Evolutionary conservation across 2,329 filamentous ascomycete genomes (phyloP), one percentile per base, ranked within the genome.

Genomic region (Alternaria gansuensis): DNA sequence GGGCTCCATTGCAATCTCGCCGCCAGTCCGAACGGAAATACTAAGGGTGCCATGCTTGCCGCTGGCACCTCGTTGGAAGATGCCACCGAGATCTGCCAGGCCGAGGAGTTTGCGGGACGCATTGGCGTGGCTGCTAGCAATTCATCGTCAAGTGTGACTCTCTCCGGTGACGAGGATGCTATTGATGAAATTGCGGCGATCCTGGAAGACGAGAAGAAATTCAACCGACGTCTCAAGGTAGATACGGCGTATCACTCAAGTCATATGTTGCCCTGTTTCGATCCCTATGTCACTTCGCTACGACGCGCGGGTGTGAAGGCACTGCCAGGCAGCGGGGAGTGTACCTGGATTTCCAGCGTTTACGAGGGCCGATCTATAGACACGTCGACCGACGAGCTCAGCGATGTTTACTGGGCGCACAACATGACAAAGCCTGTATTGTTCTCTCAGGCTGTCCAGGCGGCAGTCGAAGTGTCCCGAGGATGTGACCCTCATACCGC

Each of bases 171-270:
- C 24, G 21, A 17, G 17, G 51, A 53, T 37, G 51, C 51, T 21
- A 37, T 53, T 28, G 23, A 21, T 5, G 39, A 44, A 9, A 7
- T 39, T n/a, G 13, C 10, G 8, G n/a, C 39, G 5, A 9, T 34
- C 31, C 11, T 53, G 13, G 31, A 39, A 5, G 51, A 34, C 8
- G 51, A 53, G 31, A 21, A 29, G 6, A 45, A 33, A 14, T 48
- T 61, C 63, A 10, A 45, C 41, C 10, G 66, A 59, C 9, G 23
- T 1, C 36, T 60, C 1, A 73, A 76, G 44, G 79, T 81, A 0
- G 77, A 80, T 24, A 76, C 65, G 10, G 82, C 81, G 0, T 83
- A 82, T 50, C 82, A 83, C 52, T 81, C 61, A 51, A 2, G 40
- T 28, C 52, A 62, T 37, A 60, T 68, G 65, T 21, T 59, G 31